phyloP scores from a whole-genome alignment of 805 yeast genomes.

The Candida awuae region DNA sequence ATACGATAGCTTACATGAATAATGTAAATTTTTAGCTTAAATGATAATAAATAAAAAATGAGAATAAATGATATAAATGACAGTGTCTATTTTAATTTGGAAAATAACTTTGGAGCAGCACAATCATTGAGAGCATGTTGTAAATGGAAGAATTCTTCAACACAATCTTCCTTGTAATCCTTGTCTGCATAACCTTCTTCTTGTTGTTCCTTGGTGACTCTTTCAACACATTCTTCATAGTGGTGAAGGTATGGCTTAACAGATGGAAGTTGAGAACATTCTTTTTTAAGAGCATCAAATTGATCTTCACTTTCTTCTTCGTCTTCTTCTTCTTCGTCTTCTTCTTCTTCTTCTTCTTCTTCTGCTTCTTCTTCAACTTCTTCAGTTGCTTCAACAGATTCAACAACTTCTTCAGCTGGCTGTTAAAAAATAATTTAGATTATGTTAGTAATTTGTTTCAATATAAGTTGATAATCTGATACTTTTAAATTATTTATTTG shows the following conservation, averaged over 20 bases:
- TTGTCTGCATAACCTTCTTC: conserved; percentile 75
- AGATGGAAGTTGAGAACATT: conserved; percentile 58
- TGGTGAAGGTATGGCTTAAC: conserved; percentile 78
- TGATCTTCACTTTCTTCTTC: conserved; percentile 62
- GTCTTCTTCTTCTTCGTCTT: conserved; percentile 33
- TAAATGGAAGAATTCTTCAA: conserved; percentile 96
- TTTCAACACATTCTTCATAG: conserved; percentile 89
- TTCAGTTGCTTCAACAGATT: conserved; percentile 36
- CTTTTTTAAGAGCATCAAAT: conserved; percentile 54
- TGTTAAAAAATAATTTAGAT: conserved; percentile 5
- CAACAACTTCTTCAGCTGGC: conserved; percentile 27
- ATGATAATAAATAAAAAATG: not conserved
- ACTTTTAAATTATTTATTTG: not conserved
- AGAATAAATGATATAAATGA: conserved; percentile 12
- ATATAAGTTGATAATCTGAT: not conserved
- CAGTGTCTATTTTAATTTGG: conserved; percentile 81
- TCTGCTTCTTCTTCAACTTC: conserved; percentile 44
- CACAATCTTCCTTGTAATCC: conserved; percentile 91
- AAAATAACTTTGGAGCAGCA: conserved; percentile 83
- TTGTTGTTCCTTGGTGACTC: conserved; percentile 83
- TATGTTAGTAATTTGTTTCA: conserved; percentile 6
- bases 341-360: conserved; percentile 33
- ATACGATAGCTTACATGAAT: not conserved
- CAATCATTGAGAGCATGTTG: conserved; percentile 90
- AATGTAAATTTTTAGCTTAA: not conserved